phyloP scores from a whole-genome alignment of 805 yeast species.

The Candida xiaguanensis region DNA sequence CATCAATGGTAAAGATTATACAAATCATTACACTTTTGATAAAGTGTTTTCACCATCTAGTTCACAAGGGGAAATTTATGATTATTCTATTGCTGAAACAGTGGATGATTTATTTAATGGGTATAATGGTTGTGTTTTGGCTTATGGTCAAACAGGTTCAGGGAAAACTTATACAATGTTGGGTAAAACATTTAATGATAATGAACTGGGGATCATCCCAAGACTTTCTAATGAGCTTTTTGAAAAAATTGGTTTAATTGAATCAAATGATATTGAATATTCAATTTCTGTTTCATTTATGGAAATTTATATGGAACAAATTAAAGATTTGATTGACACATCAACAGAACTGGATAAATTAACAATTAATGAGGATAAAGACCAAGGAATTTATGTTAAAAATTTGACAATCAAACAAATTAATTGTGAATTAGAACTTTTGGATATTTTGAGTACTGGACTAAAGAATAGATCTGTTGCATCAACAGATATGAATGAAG shows the following conservation, averaged over 20 bases:
- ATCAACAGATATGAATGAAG: slow-evolving; percentile 65
- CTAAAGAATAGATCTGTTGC: slow-evolving; percentile 51
- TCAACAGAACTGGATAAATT: slow-evolving; percentile 25
- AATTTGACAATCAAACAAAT: slow-evolving; percentile 66
- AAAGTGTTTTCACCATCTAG: slow-evolving; percentile 51
- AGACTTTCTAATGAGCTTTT: slow-evolving; percentile 67
- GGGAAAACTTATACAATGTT: slow-evolving; percentile 79
- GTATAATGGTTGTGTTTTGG: slow-evolving; percentile 70
- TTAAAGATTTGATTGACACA: slow-evolving; percentile 60
- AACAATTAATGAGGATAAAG: slow-evolving; percentile 60
- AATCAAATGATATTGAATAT: slow-evolving; percentile 48
- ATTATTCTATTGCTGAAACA: slow-evolving; percentile 55
- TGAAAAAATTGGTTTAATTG: slow-evolving; percentile 46
- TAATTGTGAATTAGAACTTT: slow-evolving; percentile 54
- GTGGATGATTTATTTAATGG: slow-evolving; percentile 73
- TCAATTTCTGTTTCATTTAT: slow-evolving; percentile 67
- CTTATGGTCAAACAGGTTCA: slow-evolving; percentile 78
- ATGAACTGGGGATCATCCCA: slow-evolving; percentile 65
- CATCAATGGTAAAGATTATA: slow-evolving; percentile 23
- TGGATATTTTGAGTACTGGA: slow-evolving; percentile 57
- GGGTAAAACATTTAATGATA: slow-evolving; percentile 40
- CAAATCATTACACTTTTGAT: slow-evolving; percentile 56
- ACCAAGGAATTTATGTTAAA: slow-evolving; percentile 64
- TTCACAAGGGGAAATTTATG: slow-evolving; percentile 56
- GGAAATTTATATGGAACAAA: slow-evolving; percentile 79